phyloP scores from a whole-genome alignment of 108 stramenopile species.

The Discostella stelligeroides region DNA sequence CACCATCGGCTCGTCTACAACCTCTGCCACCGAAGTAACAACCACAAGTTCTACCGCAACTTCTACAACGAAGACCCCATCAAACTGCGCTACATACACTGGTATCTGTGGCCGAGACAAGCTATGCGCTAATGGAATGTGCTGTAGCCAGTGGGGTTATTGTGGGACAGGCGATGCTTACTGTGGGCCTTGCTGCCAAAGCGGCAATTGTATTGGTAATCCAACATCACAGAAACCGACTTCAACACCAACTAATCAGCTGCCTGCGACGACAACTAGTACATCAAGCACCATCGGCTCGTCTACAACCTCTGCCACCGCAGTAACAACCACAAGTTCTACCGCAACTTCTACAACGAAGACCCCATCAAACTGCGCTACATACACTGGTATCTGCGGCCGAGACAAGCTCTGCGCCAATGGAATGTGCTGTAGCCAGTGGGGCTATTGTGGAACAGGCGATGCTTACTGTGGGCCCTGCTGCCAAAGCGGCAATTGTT shows the following conservation, averaged over 20 bases:
- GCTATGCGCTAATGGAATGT: conserved; percentile 10
- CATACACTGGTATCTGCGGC: conserved; percentile 14
- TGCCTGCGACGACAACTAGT: neutral
- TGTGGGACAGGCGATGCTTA: conserved; percentile 17
- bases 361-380: neutral
- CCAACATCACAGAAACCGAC: neutral
- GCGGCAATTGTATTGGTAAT: conserved; percentile 10
- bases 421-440: conserved; percentile 16
- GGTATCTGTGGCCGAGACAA: conserved; percentile 14
- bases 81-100: conserved; percentile 11
- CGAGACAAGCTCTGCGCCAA: conserved; percentile 11
- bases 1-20: neutral
- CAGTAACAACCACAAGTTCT: conserved; percentile 4
- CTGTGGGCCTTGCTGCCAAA: conserved; percentile 18
- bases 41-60: conserved; percentile 11
- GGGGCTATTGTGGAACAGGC: conserved; percentile 20
- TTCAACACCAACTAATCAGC: neutral
- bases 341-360: conserved; percentile 3
- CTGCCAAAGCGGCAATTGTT: conserved; percentile 19
- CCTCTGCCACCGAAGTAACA: neutral
- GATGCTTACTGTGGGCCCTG: conserved; percentile 16
- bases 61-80: neutral
- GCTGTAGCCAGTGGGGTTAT: conserved; percentile 23
- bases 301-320: neutral
- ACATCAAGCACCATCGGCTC: neutral